Base-by-base conservation (phyloP, 192 early-diverging fungal species). In the Coemansia sp. region DNA sequence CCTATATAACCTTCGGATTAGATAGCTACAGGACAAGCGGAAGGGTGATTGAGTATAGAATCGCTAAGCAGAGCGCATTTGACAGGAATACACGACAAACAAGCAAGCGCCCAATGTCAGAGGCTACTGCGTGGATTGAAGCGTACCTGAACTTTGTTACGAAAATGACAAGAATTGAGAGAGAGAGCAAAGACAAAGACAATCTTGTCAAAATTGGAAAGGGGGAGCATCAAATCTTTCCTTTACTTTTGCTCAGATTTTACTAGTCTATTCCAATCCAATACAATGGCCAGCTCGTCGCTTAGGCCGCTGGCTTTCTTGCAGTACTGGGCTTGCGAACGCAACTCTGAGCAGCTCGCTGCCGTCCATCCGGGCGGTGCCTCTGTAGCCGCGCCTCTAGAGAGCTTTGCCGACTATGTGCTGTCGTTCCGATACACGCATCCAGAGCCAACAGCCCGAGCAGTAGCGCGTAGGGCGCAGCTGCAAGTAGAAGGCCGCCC, bases 381-480 rank as follows among this genome's bases (percentile, higher is more conserved):
- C 3, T 35, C n/a, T 14, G 15, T n/a, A 3, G 44, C 5, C 7
- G 42, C 43, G 42, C 48, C 21, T 19, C 63, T 35, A 42, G 41
- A 55, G 32, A 63, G 65, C 59, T 72, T 65, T 53, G 76, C 76
- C 8, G 65, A 78, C 62, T 78, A 62, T 69, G 76, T 78, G 21
- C 36, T 78, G 34, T 72, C 70, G 35, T 62, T 72, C 41, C 56
- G 53, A 29, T 68, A 41, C 52, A 56, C 27, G 10, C n/a, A 43
- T 7, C 46, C 46, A 9, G 27, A 9, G 48, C 14, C 48, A 32
- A n/a, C 48, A 15, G 27, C 15, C 48, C 48, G 29, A 14, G 48
- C 26, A 17, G 7, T 21, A 1, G 14, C 52, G 32, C 33, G 5
- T 32, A 53, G 5, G 10, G 17, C 7, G 29, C 52, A 34, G 5